Percentiles rank a stretch among this genome's conserved stretches.
These are phyloP conservation scores for Nicotiana knightiana DNA, from an alignment of 257 asterid species.

Conservation along the genomic window DNA sequence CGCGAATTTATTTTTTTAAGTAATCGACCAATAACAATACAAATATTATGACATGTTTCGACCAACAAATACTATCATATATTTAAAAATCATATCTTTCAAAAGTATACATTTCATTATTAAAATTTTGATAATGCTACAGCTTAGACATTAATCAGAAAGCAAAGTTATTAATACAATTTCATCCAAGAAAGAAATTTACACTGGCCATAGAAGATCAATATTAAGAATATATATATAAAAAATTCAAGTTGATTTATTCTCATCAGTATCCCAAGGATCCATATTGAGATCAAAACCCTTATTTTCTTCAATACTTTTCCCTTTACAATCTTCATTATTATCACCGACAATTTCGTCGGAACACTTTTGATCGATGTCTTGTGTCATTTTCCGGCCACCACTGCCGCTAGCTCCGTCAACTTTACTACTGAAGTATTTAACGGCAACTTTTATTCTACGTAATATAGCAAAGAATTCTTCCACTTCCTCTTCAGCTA, in stretches of 20 bases:
- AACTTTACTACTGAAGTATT: slow-evolving; percentile 6
- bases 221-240: too few species aligned
- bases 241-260: neutral
- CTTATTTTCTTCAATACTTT: neutral
- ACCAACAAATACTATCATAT: too few species aligned
- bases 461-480: slow-evolving; percentile 14
- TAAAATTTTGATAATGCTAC: too few species aligned
- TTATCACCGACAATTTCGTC: neutral
- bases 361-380: neutral
- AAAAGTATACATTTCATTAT: too few species aligned
- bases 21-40: too few species aligned
- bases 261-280: neutral
- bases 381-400: neutral
- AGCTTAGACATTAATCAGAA: too few species aligned
- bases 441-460: slow-evolving; percentile 11
- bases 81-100: too few species aligned
- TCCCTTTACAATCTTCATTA: neutral
- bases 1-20: too few species aligned
- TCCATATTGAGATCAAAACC: slow-evolving; percentile 1
- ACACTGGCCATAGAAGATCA: too few species aligned
- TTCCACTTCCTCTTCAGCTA: slow-evolving; percentile 19
- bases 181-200: too few species aligned
- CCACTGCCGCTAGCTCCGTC: neutral
- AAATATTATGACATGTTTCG: too few species aligned
- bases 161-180: too few species aligned